Conservation (phyloP, 768 basidiomycete genomes). For the Boletellus emodensis region DNA sequence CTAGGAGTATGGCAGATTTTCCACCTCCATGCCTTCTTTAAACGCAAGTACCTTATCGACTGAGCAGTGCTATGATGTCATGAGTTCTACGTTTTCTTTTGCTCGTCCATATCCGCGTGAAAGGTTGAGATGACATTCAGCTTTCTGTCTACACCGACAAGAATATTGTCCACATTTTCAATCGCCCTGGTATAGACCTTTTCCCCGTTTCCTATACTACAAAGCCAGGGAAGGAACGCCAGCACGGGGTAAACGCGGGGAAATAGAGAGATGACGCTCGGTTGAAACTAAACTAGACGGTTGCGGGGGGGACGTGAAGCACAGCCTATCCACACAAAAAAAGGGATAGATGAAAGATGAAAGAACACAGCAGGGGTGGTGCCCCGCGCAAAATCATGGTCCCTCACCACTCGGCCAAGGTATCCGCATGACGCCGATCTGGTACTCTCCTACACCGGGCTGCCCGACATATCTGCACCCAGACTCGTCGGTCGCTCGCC, state of each 20-base stretch:
- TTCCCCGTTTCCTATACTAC: no score
- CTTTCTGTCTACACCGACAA: neutral
- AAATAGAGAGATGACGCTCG: no score
- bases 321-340: neutral
- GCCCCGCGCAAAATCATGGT: neutral
- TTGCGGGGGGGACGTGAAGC: no score
- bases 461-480: slow-evolving; percentile 5
- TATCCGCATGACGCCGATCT: slow-evolving; percentile 42
- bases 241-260: no score
- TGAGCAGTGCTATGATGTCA: slow-evolving; percentile 30
- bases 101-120: neutral
- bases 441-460: slow-evolving; percentile 31
- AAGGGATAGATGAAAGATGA: neutral
- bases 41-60: slow-evolving; percentile 91
- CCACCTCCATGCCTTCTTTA: slow-evolving; percentile 93
- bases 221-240: no score
- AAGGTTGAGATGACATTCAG: neutral
- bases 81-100: slow-evolving; percentile 1
- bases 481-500: neutral
- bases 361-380: no score
- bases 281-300: no score
- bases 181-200: no score
- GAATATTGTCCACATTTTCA: no score
- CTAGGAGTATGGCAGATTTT: slow-evolving; percentile 94
- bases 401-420: slow-evolving; percentile 29